Evolutionary conservation across 2,329 filamentous ascomycete genomes (phyloP).

Genomic region (Xylariomycetidae sp.): DNA sequence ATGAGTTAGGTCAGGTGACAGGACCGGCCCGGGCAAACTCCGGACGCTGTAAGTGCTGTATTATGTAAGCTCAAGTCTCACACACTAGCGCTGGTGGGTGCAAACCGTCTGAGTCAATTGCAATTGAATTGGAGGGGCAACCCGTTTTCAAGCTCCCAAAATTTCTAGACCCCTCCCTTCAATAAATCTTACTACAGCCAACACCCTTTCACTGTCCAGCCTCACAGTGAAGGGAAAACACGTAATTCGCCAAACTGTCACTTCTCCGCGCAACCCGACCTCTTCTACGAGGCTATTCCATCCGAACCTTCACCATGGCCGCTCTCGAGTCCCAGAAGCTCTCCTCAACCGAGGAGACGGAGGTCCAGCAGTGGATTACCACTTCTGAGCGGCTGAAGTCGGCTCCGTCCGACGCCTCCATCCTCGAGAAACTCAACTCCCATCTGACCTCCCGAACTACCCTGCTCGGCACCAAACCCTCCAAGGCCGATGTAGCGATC

Average conservation of each 20-base stretch:
- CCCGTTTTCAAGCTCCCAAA: no score
- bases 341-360: slow-evolving; percentile 72
- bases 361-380: slow-evolving; percentile 85
- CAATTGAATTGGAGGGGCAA: no score
- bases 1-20: no score
- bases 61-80: no score
- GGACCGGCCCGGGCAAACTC: no score
- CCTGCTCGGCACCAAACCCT: slow-evolving; percentile 83
- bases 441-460: slow-evolving; percentile 88
- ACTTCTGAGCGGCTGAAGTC: slow-evolving; percentile 67
- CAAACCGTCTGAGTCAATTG: no score
- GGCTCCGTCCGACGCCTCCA: slow-evolving; percentile 56
- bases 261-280: slow-evolving; percentile 33
- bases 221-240: slow-evolving; percentile 2
- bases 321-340: slow-evolving; percentile 66
- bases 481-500: slow-evolving; percentile 77
- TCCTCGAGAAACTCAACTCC: slow-evolving; percentile 75
- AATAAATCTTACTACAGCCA: no score
- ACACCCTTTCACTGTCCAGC: no score
- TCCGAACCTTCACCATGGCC: slow-evolving; percentile 55
- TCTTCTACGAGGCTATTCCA: slow-evolving; percentile 24
- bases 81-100: no score
- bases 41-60: no score
- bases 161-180: no score
- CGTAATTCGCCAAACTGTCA: slow-evolving; percentile 27